Evolutionary conservation across 306 rosid species (phyloP).

Genomic region (Trifolium subterraneum): DNA sequence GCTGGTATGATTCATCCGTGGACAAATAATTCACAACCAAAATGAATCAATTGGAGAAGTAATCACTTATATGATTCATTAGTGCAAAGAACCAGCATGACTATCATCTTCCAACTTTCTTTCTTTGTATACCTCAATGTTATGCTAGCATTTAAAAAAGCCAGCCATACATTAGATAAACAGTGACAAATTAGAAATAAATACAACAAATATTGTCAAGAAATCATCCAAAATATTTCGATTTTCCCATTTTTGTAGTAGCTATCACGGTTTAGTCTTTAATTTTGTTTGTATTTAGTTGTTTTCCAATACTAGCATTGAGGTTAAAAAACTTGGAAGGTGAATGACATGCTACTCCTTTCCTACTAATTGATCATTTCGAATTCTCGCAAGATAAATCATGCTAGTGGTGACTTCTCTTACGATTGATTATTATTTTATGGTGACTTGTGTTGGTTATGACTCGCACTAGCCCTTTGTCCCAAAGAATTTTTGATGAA

Average conservation of each 20-base stretch:
- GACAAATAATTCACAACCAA: conserved; percentile 1
- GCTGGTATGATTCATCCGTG: background rate
- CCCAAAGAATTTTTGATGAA: background rate
- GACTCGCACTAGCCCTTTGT: conserved; percentile 6
- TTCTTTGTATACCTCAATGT: background rate
- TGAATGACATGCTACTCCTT: background rate
- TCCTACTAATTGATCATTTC: background rate
- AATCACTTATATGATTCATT: conserved; percentile 19
- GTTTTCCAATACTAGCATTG: background rate
- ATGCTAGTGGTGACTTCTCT: conserved; percentile 10
- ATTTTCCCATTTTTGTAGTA: background rate
- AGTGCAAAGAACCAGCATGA: background rate
- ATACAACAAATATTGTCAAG: background rate
- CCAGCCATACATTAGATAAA: background rate
- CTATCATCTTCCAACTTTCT: conserved; percentile 2
- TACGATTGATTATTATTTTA: background rate
- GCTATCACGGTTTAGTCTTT: conserved; percentile 1
- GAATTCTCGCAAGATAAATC: background rate
- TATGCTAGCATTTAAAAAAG: background rate
- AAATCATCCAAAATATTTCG: background rate
- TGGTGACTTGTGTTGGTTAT: conserved; percentile 4
- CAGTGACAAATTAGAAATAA: background rate
- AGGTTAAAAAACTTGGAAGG: background rate
- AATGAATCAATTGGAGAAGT: conserved; percentile 8
- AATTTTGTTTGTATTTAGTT: background rate